Evolutionary conservation across 495 filamentous ascomycete species (phyloP).

Genomic region (Penicillium crystallinum): DNA sequence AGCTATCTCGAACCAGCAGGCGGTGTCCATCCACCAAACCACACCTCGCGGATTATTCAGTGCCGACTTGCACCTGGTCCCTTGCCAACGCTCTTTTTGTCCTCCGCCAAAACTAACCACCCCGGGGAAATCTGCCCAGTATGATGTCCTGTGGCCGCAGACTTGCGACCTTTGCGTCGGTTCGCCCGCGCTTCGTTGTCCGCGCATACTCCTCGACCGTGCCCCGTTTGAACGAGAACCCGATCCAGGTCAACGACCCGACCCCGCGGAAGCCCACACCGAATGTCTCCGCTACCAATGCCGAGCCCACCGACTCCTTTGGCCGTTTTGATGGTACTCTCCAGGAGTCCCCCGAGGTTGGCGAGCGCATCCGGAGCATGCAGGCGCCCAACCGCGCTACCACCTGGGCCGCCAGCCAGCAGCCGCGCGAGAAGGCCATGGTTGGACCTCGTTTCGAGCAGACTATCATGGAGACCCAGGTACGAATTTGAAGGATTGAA

Average conservation of each 20-base stretch:
- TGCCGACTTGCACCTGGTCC: slow-evolving; percentile 22
- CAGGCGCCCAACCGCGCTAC: slow-evolving; percentile 84
- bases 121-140: slow-evolving; percentile 27
- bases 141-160: slow-evolving; percentile 57
- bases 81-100: slow-evolving; percentile 13
- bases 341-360: slow-evolving; percentile 56
- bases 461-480: slow-evolving; percentile 85
- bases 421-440: slow-evolving; percentile 76
- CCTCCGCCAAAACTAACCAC: slow-evolving; percentile 8
- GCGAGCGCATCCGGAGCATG: slow-evolving; percentile 52
- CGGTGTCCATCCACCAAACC: slow-evolving; percentile 21
- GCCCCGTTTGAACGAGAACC: slow-evolving; percentile 45
- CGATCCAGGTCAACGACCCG: slow-evolving; percentile 51
- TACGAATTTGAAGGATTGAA: slow-evolving; percentile 43
- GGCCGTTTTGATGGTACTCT: slow-evolving; percentile 39
- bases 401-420: slow-evolving; percentile 81
- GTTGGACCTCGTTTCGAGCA: slow-evolving; percentile 92
- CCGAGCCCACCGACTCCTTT: slow-evolving; percentile 47
- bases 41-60: slow-evolving; percentile 32
- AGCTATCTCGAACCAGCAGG: slow-evolving; percentile 9
- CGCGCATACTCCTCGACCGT: slow-evolving; percentile 47
- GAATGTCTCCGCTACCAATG: slow-evolving; percentile 59
- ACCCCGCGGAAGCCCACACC: slow-evolving; percentile 40
- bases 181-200: slow-evolving; percentile 32
- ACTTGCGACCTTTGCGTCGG: slow-evolving; percentile 36